phyloP scores from a whole-genome alignment of 192 early-diverging fungal genomes.

The Phycomyces nitens region DNA sequence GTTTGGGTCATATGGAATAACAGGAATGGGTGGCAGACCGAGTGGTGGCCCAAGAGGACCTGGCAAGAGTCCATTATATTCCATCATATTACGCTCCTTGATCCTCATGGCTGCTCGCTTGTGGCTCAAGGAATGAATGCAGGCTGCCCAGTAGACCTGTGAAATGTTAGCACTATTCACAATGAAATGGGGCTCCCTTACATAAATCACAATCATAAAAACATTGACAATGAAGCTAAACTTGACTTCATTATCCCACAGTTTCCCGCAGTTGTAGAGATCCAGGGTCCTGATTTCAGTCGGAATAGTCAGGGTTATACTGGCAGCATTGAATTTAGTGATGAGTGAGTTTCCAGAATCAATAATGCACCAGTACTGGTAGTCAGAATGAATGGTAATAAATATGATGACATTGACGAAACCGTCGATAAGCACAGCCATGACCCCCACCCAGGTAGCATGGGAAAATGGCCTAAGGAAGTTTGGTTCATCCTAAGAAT shows the following conservation, averaged over 20 bases:
- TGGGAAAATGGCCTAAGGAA: conserved; percentile 17
- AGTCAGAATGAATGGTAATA: conserved; percentile 10
- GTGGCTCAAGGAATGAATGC: conserved; percentile 3
- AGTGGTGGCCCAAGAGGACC: neutral
- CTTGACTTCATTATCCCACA: conserved; percentile 34
- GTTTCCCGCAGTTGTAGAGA: conserved; percentile 25
- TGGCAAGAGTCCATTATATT: neutral
- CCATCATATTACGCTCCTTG: neutral
- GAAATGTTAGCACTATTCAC: neutral
- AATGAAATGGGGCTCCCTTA: conserved; percentile 11
- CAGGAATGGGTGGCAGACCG: neutral
- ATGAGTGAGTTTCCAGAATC: conserved; percentile 7
- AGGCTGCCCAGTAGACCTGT: conserved; percentile 19
- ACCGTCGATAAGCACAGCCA: conserved; percentile 15
- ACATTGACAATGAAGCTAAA: conserved; percentile 24
- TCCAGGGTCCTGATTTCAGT: conserved; percentile 3
- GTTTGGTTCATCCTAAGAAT: conserved; percentile 13
- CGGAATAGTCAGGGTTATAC: neutral
- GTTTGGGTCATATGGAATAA: no score
- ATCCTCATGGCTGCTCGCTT: neutral
- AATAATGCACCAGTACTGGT: conserved; percentile 15
- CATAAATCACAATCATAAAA: conserved; percentile 31
- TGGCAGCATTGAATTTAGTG: neutral
- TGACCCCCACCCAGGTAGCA: conserved; percentile 23
- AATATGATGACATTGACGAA: conserved; percentile 33